phyloP scores from a whole-genome alignment of 2,329 filamentous ascomycete genomes.

The Xylaria arbuscula region DNA sequence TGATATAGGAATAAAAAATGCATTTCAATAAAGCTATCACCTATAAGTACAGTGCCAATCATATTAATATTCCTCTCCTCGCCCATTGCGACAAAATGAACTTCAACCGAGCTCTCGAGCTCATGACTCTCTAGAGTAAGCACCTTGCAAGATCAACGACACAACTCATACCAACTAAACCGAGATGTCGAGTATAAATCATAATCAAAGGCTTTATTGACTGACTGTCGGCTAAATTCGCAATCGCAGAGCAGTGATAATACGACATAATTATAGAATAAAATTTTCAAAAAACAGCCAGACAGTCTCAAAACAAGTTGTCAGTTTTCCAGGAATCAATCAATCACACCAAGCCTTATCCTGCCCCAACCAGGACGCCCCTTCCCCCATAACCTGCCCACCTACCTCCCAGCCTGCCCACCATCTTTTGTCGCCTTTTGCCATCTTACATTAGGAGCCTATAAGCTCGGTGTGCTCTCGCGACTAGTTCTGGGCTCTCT shows the following conservation, averaged over 20 bases:
- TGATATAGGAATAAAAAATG: too few relatives aligned
- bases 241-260: constrained; percentile 4
- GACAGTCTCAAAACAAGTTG: background rate
- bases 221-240: background rate
- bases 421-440: constrained; percentile 3
- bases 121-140: too few relatives aligned
- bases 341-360: constrained; percentile 16
- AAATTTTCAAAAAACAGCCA: background rate
- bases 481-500: constrained; percentile 43
- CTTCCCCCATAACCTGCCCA: background rate
- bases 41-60: too few relatives aligned
- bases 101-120: too few relatives aligned
- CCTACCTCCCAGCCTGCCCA: background rate
- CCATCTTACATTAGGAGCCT: background rate
- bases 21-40: too few relatives aligned
- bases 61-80: too few relatives aligned
- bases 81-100: too few relatives aligned
- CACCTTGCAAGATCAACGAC: too few relatives aligned
- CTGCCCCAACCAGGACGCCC: constrained; percentile 25
- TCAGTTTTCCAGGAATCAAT: constrained; percentile 12
- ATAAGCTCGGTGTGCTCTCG: constrained; percentile 43
- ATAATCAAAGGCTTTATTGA: too few relatives aligned
- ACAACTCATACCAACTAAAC: too few relatives aligned
- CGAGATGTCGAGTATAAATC: too few relatives aligned
- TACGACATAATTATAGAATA: constrained; percentile 18